Base-by-base conservation (phyloP, 768 basidiomycete genomes). In the Collybia sordida region DNA sequence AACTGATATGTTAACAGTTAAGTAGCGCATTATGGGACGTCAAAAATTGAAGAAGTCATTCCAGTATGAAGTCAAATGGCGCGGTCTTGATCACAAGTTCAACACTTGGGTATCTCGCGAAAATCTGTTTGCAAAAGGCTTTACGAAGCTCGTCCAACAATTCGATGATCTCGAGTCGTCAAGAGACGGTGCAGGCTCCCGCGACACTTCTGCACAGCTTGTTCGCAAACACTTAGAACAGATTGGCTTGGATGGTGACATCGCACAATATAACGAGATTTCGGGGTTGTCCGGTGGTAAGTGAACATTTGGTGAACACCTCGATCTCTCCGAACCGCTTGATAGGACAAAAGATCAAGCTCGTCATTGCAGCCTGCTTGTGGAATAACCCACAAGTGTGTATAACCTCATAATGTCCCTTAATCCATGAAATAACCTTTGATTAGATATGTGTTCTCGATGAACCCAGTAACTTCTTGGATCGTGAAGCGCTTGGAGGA, bases 251-350 rank as follows among this genome's bases (percentile, higher is more conserved):
- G 93, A 98, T 71, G 95, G 95, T 37, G 93, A 98, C 72, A 98
- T 98, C 52, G 95, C 95, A 9, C 93, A 97, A 69, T 98, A 98
- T 72, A 96, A 97, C 63, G 95, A 98, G 72, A 94, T 98, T 63
- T 82, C 83, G 28, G 95, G 96, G 34, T 73, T 98, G 39, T 95
- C 92, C 15, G 96, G 96, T 69, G 95, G 94, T 85, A 64, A 57
- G 73, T 37, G 11, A 54, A 15, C 35, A 50, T 19, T 28, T 48
- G n/a, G 31, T 31, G 31, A 31, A 31, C 9, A 3, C 53, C 15
- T 55, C 38, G 3, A n/a, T 19, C 11, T n/a, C 11, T 24, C 4
- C 40, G n/a, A 50, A 39, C 56, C 49, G 58, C 59, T 31, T 47
- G 54, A 52, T 49, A 89, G 86, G 88, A 53, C 95, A 98, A 68